Evolutionary conservation across 257 asterid species (phyloP).

Genomic region (Craterostigma plantagineum): DNA sequence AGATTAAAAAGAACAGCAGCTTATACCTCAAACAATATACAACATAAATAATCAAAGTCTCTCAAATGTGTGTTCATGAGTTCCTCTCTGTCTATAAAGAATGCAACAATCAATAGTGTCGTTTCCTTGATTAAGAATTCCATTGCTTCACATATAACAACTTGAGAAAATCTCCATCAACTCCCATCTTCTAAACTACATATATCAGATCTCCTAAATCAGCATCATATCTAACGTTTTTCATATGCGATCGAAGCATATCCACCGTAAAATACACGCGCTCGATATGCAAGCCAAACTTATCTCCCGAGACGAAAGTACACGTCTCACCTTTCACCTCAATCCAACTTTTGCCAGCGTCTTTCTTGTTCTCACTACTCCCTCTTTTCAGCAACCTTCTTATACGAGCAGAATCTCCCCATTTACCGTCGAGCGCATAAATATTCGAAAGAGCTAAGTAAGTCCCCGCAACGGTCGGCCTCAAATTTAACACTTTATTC

Average conservation of each 20-base stretch:
- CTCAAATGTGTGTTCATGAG: no score
- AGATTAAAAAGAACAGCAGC: no score
- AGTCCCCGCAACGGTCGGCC: conserved; percentile 45
- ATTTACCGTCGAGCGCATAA: conserved; percentile 68
- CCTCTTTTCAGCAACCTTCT: conserved; percentile 58
- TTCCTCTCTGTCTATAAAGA: no score
- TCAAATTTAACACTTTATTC: conserved; percentile 27
- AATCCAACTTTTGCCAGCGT: conserved; percentile 72
- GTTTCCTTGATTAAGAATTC: no score
- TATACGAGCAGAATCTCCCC: conserved; percentile 61
- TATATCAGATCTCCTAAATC: no score
- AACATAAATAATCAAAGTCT: no score
- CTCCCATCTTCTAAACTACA: no score
- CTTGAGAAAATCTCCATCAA: no score
- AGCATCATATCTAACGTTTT: conserved; percentile 6
- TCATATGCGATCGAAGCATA: conserved; percentile 30
- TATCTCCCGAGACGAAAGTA: conserved; percentile 63
- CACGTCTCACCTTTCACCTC: conserved; percentile 32
- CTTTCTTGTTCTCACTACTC: conserved; percentile 52
- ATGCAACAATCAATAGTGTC: no score
- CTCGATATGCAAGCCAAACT: conserved; percentile 34
- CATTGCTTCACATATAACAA: no score
- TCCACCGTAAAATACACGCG: conserved; percentile 39
- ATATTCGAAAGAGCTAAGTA: conserved; percentile 45
- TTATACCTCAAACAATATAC: no score